Evolutionary conservation across 192 early-diverging fungal species (phyloP).

Genomic region (Coemansia sp.): DNA sequence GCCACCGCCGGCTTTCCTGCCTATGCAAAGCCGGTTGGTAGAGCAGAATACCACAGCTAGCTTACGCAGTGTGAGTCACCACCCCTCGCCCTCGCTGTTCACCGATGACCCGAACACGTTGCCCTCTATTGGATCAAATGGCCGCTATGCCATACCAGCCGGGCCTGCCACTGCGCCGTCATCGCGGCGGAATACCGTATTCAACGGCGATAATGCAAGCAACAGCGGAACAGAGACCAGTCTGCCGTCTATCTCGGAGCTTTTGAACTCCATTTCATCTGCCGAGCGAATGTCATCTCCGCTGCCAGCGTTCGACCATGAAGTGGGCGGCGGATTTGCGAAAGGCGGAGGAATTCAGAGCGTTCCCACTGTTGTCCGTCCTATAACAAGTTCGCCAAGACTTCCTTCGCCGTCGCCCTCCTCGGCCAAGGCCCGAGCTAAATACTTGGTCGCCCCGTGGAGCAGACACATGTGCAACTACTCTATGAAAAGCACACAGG

Average conservation of each 20-base stretch:
- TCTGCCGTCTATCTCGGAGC: constrained; percentile 49
- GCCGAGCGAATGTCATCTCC: neutral
- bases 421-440: neutral
- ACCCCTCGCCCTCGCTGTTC: constrained; percentile 2
- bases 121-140: constrained; percentile 1
- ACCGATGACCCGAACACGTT: neutral
- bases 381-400: neutral
- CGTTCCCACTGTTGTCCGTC: neutral
- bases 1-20: neutral
- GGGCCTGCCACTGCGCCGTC: constrained; percentile 15
- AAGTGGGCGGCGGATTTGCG: neutral
- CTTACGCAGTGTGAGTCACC: constrained; percentile 16
- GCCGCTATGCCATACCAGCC: constrained; percentile 1
- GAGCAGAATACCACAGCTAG: constrained; percentile 2
- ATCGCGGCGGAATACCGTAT: constrained; percentile 14
- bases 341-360: neutral
- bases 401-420: neutral
- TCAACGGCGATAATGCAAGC: neutral
- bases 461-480: constrained; percentile 7
- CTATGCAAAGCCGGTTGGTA: neutral
- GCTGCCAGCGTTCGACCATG: neutral
- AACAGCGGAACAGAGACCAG: neutral
- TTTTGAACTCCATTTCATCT: constrained; percentile 25
- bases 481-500: neutral
- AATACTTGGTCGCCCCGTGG: constrained; percentile 6